Evolutionary conservation across 257 asterid species (phyloP).

Genomic region (Eustoma russellianum): DNA sequence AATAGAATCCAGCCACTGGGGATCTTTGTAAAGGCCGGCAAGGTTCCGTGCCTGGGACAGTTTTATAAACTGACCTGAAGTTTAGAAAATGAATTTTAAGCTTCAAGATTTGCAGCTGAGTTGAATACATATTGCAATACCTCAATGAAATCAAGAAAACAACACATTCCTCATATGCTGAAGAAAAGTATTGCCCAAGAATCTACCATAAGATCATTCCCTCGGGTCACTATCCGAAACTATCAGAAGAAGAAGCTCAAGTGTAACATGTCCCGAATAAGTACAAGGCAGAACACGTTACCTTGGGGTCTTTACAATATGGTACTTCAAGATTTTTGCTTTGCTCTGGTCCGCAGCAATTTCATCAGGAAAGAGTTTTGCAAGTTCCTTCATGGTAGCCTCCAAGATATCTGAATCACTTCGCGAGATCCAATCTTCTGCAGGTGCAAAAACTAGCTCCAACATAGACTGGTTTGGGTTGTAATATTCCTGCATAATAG

Average conservation of each 20-base stretch:
- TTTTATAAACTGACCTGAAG: constrained; percentile 83
- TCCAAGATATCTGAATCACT: constrained; percentile 80
- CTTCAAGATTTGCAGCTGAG: too few species aligned
- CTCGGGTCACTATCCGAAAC: too few species aligned
- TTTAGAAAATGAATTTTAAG: background rate
- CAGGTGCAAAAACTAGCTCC: constrained; percentile 97
- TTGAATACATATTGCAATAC: too few species aligned
- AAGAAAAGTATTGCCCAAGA: too few species aligned
- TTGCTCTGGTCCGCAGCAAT: constrained; percentile 92
- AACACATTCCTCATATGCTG: too few species aligned
- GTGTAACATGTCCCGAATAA: too few species aligned
- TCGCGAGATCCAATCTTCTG: constrained; percentile 90
- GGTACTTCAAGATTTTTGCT: constrained; percentile 89
- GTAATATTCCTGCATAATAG: constrained; percentile 68
- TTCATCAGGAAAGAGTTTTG: constrained; percentile 85
- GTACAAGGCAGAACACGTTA: constrained; percentile 1
- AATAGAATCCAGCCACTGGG: constrained; percentile 78
- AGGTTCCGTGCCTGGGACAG: constrained; percentile 88
- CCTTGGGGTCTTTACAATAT: constrained; percentile 95
- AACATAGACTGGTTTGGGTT: constrained; percentile 76
- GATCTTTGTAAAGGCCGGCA: constrained; percentile 90
- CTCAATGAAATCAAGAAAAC: background rate
- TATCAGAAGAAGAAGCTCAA: too few species aligned
- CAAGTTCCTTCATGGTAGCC: constrained; percentile 96
- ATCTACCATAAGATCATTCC: too few species aligned